These are phyloP conservation scores for Mesembryanthemum crystallinum DNA, from an alignment of 148 eudicot genomes.

Conservation along the genomic window DNA sequence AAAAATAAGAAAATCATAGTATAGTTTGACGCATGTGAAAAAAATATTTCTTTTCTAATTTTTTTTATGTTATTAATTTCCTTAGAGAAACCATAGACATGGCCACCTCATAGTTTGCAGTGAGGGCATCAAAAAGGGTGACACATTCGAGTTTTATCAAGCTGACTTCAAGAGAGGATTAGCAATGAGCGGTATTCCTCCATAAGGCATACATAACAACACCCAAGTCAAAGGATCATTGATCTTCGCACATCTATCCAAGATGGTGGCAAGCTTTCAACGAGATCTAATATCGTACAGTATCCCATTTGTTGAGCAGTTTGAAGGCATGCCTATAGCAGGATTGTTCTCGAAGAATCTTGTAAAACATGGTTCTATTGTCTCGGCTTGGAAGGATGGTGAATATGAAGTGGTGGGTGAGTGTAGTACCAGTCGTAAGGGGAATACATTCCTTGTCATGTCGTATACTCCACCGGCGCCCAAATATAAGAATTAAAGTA, in stretches of 20 bases:
- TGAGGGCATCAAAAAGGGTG: not conserved
- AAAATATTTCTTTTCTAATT: too few relatives aligned
- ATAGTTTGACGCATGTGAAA: too few relatives aligned
- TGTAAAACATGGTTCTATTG: not conserved
- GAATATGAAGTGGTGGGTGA: not conserved
- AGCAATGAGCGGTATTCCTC: not conserved
- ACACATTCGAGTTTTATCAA: not conserved
- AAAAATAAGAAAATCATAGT: too few relatives aligned
- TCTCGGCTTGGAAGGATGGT: not conserved
- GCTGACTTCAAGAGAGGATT: not conserved
- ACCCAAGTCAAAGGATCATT: not conserved
- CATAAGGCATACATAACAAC: not conserved
- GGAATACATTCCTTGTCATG: not conserved
- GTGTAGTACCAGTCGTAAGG: not conserved
- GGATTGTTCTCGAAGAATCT: slow-evolving; percentile 1
- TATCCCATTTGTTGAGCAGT: not conserved
- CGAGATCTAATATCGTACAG: not conserved
- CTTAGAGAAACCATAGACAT: not conserved
- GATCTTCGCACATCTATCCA: not conserved
- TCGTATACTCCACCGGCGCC: not conserved
- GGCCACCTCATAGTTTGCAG: not conserved
- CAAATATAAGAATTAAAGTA: not conserved
- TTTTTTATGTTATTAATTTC: not conserved
- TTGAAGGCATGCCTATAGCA: not conserved
- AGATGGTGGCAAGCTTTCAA: not conserved